These are phyloP conservation scores for Kalaharituber pfeilii DNA, from an alignment of 2,329 filamentous ascomycete genomes.

Conservation along the genomic window DNA sequence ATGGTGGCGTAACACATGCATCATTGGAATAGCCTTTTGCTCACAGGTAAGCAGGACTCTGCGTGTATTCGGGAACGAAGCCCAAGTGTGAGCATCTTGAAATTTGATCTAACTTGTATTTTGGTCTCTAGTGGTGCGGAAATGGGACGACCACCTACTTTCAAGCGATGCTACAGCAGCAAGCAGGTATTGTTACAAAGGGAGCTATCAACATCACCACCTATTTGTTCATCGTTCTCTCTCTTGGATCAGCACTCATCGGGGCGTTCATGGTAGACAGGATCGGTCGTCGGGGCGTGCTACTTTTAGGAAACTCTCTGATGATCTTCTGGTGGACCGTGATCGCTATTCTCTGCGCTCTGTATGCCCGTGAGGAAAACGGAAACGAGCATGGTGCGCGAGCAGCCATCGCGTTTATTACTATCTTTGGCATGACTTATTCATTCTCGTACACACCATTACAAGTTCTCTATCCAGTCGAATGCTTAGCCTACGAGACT, in stretches of 20 bases:
- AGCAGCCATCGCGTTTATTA: slow-evolving; percentile 36
- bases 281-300: slow-evolving; percentile 40
- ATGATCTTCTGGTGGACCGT: slow-evolving; percentile 36
- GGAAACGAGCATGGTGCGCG: slow-evolving; percentile 29
- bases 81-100: no score
- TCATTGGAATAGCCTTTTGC: slow-evolving; percentile 31
- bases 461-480: slow-evolving; percentile 36
- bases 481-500: slow-evolving; percentile 38
- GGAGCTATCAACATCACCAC: slow-evolving; percentile 39
- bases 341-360: slow-evolving; percentile 33
- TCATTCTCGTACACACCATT: slow-evolving; percentile 33
- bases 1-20: slow-evolving; percentile 35
- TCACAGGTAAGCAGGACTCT: slow-evolving; percentile 22
- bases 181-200: slow-evolving; percentile 37
- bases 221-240: slow-evolving; percentile 38
- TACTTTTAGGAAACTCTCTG: slow-evolving; percentile 33
- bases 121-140: slow-evolving; percentile 28
- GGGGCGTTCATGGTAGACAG: slow-evolving; percentile 34
- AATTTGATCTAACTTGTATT: not conserved
- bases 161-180: slow-evolving; percentile 35
- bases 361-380: slow-evolving; percentile 17
- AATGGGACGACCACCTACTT: slow-evolving; percentile 39
- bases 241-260: slow-evolving; percentile 36
- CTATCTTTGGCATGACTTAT: slow-evolving; percentile 38
- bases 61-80: no score